phyloP scores from a whole-genome alignment of 1,284 basidiomycete species.

The Agroathelia rolfsii region DNA sequence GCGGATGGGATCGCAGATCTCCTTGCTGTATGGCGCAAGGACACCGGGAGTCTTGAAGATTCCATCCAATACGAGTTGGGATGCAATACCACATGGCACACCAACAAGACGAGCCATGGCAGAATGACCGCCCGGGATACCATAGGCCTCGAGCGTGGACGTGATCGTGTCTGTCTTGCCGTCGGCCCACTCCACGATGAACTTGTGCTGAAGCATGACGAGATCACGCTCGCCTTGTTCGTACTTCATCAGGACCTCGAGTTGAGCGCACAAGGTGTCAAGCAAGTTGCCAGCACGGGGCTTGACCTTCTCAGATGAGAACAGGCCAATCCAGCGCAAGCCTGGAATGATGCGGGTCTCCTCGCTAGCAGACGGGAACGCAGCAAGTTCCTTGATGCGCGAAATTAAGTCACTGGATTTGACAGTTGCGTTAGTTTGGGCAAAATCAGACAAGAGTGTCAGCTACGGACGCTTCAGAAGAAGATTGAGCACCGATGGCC shows the following conservation, averaged over 20 bases:
- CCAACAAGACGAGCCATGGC: conserved; percentile 95
- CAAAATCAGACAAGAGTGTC: conserved; percentile 1
- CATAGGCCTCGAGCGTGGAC: conserved; percentile 89
- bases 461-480: conserved; percentile 55
- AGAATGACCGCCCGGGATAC: conserved; percentile 72
- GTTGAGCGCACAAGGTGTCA: conserved; percentile 87
- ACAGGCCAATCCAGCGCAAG: conserved; percentile 88
- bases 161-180: conserved; percentile 82
- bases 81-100: conserved; percentile 89
- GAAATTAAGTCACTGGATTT: conserved; percentile 48
- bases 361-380: conserved; percentile 67
- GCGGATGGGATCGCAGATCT: conserved; percentile 78
- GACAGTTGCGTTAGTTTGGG: conserved; percentile 9
- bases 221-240: conserved; percentile 88
- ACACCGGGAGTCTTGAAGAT: conserved; percentile 73
- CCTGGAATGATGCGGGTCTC: conserved; percentile 76
- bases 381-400: conserved; percentile 60
- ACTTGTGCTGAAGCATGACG: conserved; percentile 97
- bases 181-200: conserved; percentile 80
- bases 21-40: conserved; percentile 83
- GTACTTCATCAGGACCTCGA: conserved; percentile 92
- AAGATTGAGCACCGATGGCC: conserved; percentile 64
- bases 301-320: conserved; percentile 61
- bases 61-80: conserved; percentile 75
- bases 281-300: conserved; percentile 76